phyloP scores from a whole-genome alignment of 2,329 filamentous ascomycete species.

The Ceratocystis destructans region DNA sequence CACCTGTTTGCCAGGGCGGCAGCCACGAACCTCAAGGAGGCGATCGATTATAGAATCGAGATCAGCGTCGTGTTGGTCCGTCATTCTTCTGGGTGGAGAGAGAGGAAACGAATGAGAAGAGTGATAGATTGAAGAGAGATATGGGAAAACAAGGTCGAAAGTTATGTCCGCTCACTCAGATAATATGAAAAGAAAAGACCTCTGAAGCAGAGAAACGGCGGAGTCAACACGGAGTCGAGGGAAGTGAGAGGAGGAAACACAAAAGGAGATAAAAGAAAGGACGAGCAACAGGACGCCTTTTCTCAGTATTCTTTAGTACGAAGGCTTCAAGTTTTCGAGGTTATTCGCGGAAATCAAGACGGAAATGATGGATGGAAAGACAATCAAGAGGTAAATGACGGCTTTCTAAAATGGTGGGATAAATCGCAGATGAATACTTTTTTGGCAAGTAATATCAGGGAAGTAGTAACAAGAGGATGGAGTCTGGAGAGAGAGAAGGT shows the following conservation, averaged over 20 bases:
- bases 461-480: neutral
- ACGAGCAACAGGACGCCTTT: neutral
- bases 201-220: constrained; percentile 9
- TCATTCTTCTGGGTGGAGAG: constrained; percentile 31
- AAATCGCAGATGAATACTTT: constrained; percentile 2
- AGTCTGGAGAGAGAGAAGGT: neutral
- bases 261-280: neutral
- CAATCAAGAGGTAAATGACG: constrained; percentile 4
- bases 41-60: constrained; percentile 99
- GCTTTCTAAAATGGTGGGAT: constrained; percentile 5
- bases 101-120: neutral
- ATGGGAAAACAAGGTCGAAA: neutral
- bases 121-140: constrained; percentile 5
- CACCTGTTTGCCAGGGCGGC: constrained; percentile 95
- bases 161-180: constrained; percentile 5
- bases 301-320: neutral
- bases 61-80: constrained; percentile 74
- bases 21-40: constrained; percentile 92
- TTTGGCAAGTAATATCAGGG: neutral
- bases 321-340: neutral
- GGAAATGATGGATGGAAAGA: neutral
- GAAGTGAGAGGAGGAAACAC: neutral
- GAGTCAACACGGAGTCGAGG: constrained; percentile 8
- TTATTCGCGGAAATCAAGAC: neutral
- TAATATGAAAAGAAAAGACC: neutral